Percentiles rank a stretch among this genome's conserved stretches.
phyloP scores from a whole-genome alignment of 768 basidiomycete genomes.

The Crepidotus variabilis region DNA sequence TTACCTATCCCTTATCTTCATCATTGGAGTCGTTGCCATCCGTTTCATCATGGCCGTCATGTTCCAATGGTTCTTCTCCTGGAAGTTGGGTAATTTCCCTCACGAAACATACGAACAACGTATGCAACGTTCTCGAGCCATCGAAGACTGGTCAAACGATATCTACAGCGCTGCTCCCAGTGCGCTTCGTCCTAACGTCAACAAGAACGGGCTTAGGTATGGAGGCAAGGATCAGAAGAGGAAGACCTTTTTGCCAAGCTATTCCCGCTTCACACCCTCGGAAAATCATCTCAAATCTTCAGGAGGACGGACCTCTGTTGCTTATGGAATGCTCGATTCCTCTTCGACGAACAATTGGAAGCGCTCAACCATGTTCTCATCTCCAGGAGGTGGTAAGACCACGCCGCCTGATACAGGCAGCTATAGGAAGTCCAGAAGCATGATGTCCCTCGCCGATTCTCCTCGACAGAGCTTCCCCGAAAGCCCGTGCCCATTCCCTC shows the following conservation, averaged over 20 bases:
- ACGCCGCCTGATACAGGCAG: conserved; percentile 73
- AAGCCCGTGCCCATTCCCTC: conserved; percentile 88
- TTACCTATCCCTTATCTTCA: conserved; percentile 93
- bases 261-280: conserved; percentile 72
- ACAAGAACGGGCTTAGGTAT: conserved; percentile 57
- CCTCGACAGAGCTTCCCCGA: conserved; percentile 50
- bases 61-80: conserved; percentile 98
- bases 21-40: conserved; percentile 93
- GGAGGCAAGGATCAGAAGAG: conserved; percentile 43
- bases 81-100: conserved; percentile 90
- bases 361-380: conserved; percentile 51
- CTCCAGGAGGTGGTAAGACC: conserved; percentile 35
- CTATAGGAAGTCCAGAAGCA: conserved; percentile 75
- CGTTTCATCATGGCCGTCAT: conserved; percentile 96
- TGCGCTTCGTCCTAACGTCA: conserved; percentile 85
- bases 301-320: conserved; percentile 53
- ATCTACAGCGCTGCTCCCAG: conserved; percentile 93
- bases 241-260: conserved; percentile 63
- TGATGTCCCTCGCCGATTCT: conserved; percentile 65
- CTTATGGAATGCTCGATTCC: conserved; percentile 65
- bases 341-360: conserved; percentile 49
- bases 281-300: conserved; percentile 54
- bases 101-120: conserved; percentile 90
- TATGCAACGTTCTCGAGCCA: conserved; percentile 83
- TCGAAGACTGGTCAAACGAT: conserved; percentile 95